Conservation (phyloP, 768 basidiomycete genomes). For the Amylocystis lapponica region DNA sequence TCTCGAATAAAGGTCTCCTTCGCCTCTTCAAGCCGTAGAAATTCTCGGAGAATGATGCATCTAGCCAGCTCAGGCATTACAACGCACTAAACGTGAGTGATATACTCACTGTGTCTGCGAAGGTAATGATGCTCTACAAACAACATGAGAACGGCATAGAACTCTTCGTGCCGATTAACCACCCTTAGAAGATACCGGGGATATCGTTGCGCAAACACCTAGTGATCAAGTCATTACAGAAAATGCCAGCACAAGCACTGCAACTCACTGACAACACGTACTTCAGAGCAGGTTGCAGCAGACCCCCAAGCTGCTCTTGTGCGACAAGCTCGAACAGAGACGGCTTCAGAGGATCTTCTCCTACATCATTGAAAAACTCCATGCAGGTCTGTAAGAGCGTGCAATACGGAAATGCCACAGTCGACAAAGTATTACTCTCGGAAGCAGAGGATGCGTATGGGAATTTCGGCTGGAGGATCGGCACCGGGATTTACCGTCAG, state of each 20-base stretch:
- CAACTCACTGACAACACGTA: slow-evolving; percentile 82
- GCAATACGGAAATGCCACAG: no score
- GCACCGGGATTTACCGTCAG: no score
- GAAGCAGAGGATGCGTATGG: no score
- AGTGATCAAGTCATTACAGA: not conserved
- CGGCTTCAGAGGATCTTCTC: slow-evolving; percentile 67
- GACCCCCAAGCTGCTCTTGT: slow-evolving; percentile 87
- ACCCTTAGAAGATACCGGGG: slow-evolving; percentile 88
- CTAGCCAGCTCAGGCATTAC: slow-evolving; percentile 39
- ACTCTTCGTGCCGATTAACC: slow-evolving; percentile 94
- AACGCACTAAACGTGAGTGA: not conserved
- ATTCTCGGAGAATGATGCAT: slow-evolving; percentile 91
- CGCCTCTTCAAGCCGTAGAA: slow-evolving; percentile 91
- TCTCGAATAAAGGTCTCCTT: slow-evolving; percentile 63
- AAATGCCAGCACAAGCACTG: not conserved
- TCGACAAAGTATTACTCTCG: no score
- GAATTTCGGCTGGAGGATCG: no score
- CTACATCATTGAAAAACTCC: slow-evolving; percentile 81
- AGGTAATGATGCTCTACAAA: slow-evolving; percentile 91
- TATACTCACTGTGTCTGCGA: slow-evolving; percentile 66
- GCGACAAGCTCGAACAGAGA: slow-evolving; percentile 90
- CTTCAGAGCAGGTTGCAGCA: slow-evolving; percentile 91
- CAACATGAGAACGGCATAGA: slow-evolving; percentile 85
- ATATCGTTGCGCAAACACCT: slow-evolving; percentile 94
- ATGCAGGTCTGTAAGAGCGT: slow-evolving; percentile 33